Base-by-base conservation (phyloP, 23 red algal genomes). In the Gracilaria vermiculophylla region DNA sequence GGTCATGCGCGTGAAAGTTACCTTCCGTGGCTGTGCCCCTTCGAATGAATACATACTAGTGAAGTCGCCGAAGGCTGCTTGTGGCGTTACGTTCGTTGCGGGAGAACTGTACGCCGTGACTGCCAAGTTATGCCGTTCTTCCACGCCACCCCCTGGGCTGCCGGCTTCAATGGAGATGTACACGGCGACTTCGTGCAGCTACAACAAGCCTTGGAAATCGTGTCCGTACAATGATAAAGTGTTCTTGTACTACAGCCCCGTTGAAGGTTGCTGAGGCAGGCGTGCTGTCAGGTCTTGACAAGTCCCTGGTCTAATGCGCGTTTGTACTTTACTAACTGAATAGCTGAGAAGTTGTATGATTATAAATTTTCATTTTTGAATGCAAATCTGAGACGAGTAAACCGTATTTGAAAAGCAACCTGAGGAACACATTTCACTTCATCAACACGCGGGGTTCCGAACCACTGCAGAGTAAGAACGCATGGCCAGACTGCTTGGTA, bases 181-280 rank as follows among this genome's bases (percentile, higher is more conserved):
- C 62, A 85, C 62, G 12, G 81, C 81, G 33, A 85, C 81, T 34
- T 85, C 81, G 12, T 85, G 81, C 81, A 71, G 81, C 27, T 85
- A 85, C 81, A 85, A 85, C 60, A 67, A 69, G 32, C 57, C 35
- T 70, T 85, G 81, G 81, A 41, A 65, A 1, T 62, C 60, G 23
- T 85, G 81, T 49, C 81, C 81, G 25, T 85, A 85, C 42, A 66
- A 85, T 17, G 81, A 85, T 45, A 85, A 85, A 50, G 81, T 85
- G 48, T 85, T 69, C 47, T 41, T 85, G 62, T 85, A 85, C 45
- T 85, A 85, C 81, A 85, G 62, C 40, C 81, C 81, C 8, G 81
- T 85, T 5, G 55, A 50, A 71, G 81, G 81, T 6, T 85, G 81
- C 32, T 51, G 43, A 66, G n/a, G n/a, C n/a, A n/a, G n/a, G n/a